These are phyloP conservation scores for Ananas comosus DNA, from an alignment of 176 grass and related monocot genomes.

Conservation along the genomic window DNA sequence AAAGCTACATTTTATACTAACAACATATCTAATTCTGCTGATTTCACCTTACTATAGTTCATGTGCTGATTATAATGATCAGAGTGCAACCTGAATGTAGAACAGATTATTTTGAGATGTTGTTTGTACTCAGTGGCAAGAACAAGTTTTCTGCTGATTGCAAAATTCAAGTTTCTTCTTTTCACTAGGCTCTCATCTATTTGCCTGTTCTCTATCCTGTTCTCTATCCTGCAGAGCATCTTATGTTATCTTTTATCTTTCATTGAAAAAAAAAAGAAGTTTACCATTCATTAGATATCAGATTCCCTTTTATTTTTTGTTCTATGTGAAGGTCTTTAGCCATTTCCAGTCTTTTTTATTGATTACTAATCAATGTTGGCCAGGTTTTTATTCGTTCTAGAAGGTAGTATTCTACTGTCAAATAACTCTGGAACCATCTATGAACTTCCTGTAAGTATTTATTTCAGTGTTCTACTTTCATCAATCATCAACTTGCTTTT, in stretches of 20 bases:
- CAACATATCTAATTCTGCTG: too few relatives aligned
- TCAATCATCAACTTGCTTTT: background rate
- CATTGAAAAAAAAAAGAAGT: too few relatives aligned
- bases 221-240: background rate
- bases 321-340: background rate
- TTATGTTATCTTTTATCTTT: too few relatives aligned
- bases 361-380: constrained; percentile 17
- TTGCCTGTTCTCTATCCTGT: background rate
- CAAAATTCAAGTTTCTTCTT: too few relatives aligned
- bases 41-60: too few relatives aligned
- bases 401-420: constrained; percentile 51
- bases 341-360: constrained; percentile 17
- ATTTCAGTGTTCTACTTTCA: background rate
- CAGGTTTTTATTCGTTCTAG: constrained; percentile 87
- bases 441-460: constrained; percentile 56
- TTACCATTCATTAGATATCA: background rate
- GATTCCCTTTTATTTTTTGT: background rate
- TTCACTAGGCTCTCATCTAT: background rate
- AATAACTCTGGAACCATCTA: constrained; percentile 32
- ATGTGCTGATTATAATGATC: too few relatives aligned
- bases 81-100: too few relatives aligned
- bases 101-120: too few relatives aligned
- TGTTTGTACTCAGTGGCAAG: too few relatives aligned
- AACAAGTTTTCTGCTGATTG: too few relatives aligned
- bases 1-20: too few relatives aligned